These are phyloP conservation scores for Pythium scleroteichum DNA, from an alignment of 352 stramenopile species.

Conservation along the genomic window DNA sequence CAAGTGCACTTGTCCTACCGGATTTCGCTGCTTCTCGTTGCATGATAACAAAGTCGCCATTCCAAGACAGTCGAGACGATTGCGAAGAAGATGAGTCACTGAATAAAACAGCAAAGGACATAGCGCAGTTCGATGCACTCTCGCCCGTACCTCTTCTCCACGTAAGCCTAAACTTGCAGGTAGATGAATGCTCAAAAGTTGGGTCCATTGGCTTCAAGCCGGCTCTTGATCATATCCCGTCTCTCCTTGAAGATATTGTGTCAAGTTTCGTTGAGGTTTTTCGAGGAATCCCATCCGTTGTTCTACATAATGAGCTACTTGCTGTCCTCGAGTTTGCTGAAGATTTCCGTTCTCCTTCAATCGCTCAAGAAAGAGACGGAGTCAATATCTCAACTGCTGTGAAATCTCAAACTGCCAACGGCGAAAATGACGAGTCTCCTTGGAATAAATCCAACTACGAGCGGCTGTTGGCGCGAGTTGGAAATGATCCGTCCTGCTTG, in stretches of 20 bases:
- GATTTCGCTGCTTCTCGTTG: slow-evolving; percentile 22
- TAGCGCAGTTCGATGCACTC: slow-evolving; percentile 21
- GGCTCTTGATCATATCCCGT: slow-evolving; percentile 31
- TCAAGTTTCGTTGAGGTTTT: slow-evolving; percentile 43
- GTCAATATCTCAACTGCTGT: not conserved
- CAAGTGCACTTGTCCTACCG: slow-evolving; percentile 19
- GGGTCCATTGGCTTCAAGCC: slow-evolving; percentile 42
- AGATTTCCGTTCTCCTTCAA: slow-evolving; percentile 38
- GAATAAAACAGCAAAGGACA: not conserved
- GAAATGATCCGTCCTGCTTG: slow-evolving; percentile 35
- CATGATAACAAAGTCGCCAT: slow-evolving; percentile 1
- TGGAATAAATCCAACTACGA: slow-evolving; percentile 29
- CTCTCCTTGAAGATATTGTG: slow-evolving; percentile 33
- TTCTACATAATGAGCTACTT: slow-evolving; percentile 39
- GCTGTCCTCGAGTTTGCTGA: slow-evolving; percentile 51
- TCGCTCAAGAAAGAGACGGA: slow-evolving; percentile 13
- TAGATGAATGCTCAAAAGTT: slow-evolving; percentile 9
- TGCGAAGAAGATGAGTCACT: not conserved
- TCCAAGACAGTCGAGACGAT: not conserved
- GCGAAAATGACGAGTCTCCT: slow-evolving; percentile 10
- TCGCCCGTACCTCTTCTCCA: slow-evolving; percentile 24
- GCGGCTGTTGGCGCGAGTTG: slow-evolving; percentile 39
- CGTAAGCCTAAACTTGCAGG: slow-evolving; percentile 17
- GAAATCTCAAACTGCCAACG: not conserved
- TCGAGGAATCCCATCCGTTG: slow-evolving; percentile 37